These are phyloP conservation scores for Chlorella sorokiniana DNA, from an alignment of 139 green algal species.

Conservation along the genomic window DNA sequence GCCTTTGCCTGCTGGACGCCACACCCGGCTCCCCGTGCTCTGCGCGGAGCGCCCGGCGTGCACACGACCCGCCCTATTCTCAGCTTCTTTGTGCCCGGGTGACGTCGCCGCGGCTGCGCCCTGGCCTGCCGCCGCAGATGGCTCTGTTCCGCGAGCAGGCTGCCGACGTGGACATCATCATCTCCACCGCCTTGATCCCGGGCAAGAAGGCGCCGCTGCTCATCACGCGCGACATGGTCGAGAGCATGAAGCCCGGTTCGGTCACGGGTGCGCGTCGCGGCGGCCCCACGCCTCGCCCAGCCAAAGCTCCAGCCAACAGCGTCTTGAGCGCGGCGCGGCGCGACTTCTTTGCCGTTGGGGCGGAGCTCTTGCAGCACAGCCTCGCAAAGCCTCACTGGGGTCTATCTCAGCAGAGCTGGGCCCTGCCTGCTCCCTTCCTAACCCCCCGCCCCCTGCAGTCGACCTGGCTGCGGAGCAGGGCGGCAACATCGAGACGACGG, in stretches of 20 bases:
- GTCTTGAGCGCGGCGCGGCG: no score
- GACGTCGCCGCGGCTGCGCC: no score
- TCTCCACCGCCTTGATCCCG: slow-evolving; percentile 87
- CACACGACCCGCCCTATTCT: no score
- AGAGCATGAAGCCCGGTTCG: slow-evolving; percentile 80
- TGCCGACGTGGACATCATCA: slow-evolving; percentile 91
- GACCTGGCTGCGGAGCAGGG: slow-evolving; percentile 60
- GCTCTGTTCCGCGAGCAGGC: slow-evolving; percentile 57
- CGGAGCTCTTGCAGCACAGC: no score
- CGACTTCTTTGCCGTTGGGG: no score
- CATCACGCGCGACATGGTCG: slow-evolving; percentile 82
- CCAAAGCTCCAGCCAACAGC: no score
- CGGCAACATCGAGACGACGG: slow-evolving; percentile 74
- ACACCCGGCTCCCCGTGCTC: no score
- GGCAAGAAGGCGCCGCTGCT: slow-evolving; percentile 86
- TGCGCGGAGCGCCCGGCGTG: no score
- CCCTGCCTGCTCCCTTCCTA: not conserved
- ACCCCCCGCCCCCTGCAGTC: not conserved
- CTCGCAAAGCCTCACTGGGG: no score
- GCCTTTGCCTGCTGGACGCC: no score
- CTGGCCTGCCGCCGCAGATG: slow-evolving; percentile 18
- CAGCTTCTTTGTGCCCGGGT: no score
- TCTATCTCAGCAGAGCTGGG: not conserved
- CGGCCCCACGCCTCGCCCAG: no score
- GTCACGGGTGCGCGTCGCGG: slow-evolving; percentile 33